Evolutionary conservation across 306 rosid genomes (phyloP).

Genomic region (Biancaea sappan): DNA sequence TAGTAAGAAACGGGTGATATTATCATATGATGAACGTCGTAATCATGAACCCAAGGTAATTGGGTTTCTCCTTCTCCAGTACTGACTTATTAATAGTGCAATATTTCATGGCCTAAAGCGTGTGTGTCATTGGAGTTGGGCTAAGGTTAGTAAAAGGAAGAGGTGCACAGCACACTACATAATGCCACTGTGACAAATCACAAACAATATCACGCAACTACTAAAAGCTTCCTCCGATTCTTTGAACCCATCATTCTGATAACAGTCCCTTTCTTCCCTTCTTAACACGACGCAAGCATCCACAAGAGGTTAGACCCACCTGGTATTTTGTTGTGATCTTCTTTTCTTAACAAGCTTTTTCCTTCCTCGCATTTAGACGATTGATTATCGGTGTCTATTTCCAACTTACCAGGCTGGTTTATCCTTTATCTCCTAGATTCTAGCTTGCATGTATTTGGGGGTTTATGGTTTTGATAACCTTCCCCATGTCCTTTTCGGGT

Average conservation of each 20-base stretch:
- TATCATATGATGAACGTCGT: slow-evolving; percentile 9
- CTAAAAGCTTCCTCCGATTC: slow-evolving; percentile 4
- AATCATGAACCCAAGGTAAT: slow-evolving; percentile 31
- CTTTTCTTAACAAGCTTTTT: background rate
- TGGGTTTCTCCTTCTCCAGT: slow-evolving; percentile 21
- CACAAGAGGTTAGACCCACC: slow-evolving; percentile 24
- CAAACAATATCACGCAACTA: slow-evolving; percentile 33
- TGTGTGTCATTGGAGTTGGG: slow-evolving; percentile 53
- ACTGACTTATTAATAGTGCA: background rate
- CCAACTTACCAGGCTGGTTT: slow-evolving; percentile 14
- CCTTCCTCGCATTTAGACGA: background rate
- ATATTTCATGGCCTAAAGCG: slow-evolving; percentile 28
- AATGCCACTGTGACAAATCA: slow-evolving; percentile 35
- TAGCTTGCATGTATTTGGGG: slow-evolving; percentile 28
- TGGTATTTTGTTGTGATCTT: background rate
- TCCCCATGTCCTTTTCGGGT: slow-evolving; percentile 35
- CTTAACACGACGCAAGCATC: slow-evolving; percentile 23
- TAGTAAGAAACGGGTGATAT: slow-evolving; percentile 6
- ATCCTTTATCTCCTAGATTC: slow-evolving; percentile 14
- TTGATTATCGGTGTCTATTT: slow-evolving; percentile 15
- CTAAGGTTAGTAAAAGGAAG: slow-evolving; percentile 50
- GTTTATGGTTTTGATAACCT: background rate
- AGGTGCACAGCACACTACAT: slow-evolving; percentile 34
- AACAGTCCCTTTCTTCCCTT: slow-evolving; percentile 38
- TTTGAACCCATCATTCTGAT: slow-evolving; percentile 31